Percentiles rank a stretch among this genome's conserved stretches.
Conservation (phyloP, 257 asterid species). For the Sherardia arvensis region DNA sequence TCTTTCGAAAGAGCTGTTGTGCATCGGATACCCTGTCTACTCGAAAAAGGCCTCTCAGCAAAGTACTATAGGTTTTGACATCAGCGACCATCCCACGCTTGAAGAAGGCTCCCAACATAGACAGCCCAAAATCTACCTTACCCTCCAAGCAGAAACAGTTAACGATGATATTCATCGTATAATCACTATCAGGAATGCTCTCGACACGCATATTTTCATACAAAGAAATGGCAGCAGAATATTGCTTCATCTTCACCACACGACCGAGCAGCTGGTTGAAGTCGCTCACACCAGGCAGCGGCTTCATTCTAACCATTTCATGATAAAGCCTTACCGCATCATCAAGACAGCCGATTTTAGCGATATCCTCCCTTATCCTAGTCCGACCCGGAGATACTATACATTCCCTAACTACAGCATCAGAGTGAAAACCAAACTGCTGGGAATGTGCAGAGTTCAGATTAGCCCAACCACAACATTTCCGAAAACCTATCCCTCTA, state of each 20-base stretch:
- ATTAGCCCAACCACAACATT: too few relatives aligned
- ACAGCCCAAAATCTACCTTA: constrained; percentile 13
- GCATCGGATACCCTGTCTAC: constrained; percentile 13
- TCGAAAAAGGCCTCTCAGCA: constrained; percentile 20
- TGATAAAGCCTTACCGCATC: constrained; percentile 21
- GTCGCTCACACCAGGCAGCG: constrained; percentile 16
- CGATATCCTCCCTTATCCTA: not conserved
- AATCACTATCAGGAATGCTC: not conserved
- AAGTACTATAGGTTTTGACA: constrained; percentile 11
- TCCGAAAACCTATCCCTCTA: too few relatives aligned
- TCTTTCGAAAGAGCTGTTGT: constrained; percentile 20
- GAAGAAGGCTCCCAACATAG: constrained; percentile 17
- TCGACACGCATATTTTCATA: not conserved
- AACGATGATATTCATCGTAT: not conserved
- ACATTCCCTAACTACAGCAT: not conserved
- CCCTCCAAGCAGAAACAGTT: constrained; percentile 9
- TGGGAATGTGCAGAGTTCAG: too few relatives aligned
- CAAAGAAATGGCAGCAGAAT: not conserved
- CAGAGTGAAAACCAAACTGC: too few relatives aligned
- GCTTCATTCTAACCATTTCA: constrained; percentile 15
- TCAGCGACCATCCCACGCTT: constrained; percentile 19
- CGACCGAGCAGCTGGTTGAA: not conserved
- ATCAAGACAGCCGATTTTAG: not conserved
- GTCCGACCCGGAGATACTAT: too few relatives aligned
- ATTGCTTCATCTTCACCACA: not conserved